A percentile compares a stretch with the other conserved stretches of the same genome.
Conservation (phyloP, 1,284 basidiomycete genomes). For the Laetiporus sulphureus region DNA sequence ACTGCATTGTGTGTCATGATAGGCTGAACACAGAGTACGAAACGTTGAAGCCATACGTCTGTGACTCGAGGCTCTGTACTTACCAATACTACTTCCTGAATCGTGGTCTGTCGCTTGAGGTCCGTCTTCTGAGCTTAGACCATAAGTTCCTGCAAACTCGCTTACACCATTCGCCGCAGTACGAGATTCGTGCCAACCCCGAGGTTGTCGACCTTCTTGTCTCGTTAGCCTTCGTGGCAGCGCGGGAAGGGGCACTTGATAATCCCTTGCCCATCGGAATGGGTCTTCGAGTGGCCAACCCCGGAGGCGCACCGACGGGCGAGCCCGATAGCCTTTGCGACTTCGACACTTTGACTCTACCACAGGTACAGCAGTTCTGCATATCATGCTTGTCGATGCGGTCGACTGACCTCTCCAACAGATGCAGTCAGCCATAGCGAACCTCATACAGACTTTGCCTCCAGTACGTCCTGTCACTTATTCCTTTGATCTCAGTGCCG, state of each 20-base stretch:
- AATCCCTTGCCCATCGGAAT: constrained; percentile 54
- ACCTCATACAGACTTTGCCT: constrained; percentile 41
- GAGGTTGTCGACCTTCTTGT: constrained; percentile 53
- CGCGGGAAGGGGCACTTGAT: constrained; percentile 40
- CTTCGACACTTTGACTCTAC: constrained; percentile 37
- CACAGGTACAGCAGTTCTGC: constrained; percentile 23
- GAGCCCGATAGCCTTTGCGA: constrained; percentile 36
- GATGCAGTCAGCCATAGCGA: no score
- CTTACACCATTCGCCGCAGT: constrained; percentile 28
- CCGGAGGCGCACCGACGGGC: not conserved
- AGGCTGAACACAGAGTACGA: constrained; percentile 44
- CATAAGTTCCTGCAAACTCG: not conserved
- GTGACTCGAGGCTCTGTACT: constrained; percentile 48
- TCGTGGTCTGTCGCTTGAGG: constrained; percentile 57
- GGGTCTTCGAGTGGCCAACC: constrained; percentile 41
- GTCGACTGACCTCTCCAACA: no score
- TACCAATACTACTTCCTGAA: constrained; percentile 61
- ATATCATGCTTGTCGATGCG: constrained; percentile 33
- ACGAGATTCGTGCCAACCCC: constrained; percentile 55
- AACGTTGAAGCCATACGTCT: constrained; percentile 62
- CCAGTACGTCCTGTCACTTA: constrained; percentile 28
- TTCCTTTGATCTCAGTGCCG: not conserved
- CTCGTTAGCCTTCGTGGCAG: constrained; percentile 50
- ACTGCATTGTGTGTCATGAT: constrained; percentile 58
- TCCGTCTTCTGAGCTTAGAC: constrained; percentile 18